These are phyloP conservation scores for Mortierella sp. DNA, from an alignment of 371 early-diverging fungal species.

Conservation along the genomic window DNA sequence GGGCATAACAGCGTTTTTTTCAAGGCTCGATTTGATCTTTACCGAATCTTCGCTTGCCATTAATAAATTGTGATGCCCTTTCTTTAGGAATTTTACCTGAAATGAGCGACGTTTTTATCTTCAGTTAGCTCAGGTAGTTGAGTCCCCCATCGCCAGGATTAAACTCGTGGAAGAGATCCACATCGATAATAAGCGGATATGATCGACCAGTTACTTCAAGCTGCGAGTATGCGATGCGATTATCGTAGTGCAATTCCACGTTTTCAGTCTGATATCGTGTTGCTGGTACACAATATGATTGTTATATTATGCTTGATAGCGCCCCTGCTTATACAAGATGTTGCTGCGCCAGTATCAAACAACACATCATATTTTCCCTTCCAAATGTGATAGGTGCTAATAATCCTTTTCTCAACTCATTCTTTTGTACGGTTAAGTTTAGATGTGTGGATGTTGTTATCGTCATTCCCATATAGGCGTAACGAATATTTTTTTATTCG, in stretches of 20 bases:
- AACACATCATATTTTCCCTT: background rate
- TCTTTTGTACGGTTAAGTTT: too few species aligned
- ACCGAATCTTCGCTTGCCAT: background rate
- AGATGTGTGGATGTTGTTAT: too few species aligned
- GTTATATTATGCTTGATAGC: background rate
- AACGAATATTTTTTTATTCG: too few species aligned
- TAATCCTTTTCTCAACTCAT: background rate
- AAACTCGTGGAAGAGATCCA: conserved; percentile 10
- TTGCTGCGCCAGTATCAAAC: conserved; percentile 23
- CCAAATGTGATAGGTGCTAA: background rate
- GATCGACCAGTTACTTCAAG: background rate
- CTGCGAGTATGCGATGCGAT: background rate
- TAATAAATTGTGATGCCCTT: background rate
- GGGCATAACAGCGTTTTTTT: background rate
- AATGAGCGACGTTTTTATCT: background rate
- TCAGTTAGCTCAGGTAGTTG: too few species aligned
- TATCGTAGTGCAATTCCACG: conserved; percentile 4
- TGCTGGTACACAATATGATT: background rate
- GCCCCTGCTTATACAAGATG: background rate
- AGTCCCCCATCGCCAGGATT: too few species aligned
- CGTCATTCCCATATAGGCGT: too few species aligned
- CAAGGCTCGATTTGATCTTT: background rate
- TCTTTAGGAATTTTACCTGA: conserved; percentile 2
- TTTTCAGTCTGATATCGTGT: background rate
- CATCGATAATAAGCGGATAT: conserved; percentile 2